Evolutionary conservation across 768 basidiomycete species (phyloP), one percentile per base, ranked within the genome.

Genomic region (Gyrodon lividus): DNA sequence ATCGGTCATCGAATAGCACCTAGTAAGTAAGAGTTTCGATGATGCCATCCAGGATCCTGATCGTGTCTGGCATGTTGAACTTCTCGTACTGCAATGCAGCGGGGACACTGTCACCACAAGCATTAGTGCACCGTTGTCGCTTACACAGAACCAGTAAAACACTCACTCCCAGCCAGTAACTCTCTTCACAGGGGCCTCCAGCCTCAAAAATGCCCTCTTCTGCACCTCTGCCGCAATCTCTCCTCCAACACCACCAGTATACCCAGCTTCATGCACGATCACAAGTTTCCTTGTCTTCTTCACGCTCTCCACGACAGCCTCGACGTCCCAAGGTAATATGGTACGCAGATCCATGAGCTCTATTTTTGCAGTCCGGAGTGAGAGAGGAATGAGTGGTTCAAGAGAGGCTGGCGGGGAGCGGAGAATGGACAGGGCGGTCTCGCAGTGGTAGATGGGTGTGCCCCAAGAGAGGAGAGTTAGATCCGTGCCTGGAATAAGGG

Each of bases 101-200:
- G 2, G 93, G 93, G n/a, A 85, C 82, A 58, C 91, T 94, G 44
- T 38, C 40, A 39, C 47, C 16, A 45, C 8, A 19, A 56, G 3
- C 10, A 5, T 50, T 16, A 55, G 41, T 47, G 55, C 13, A 20
- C 22, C 44, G 26, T 14, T 26, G 41, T 44, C 41, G 40, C 17
- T 20, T 23, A 4, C 13, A 43, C 47, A 48, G 41, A 16, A 14
- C 39, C 8, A 55, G 46, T 50, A 28, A 24, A 40, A 23, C 6
- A 86, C 93, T 79, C 61, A 95, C 93, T 97, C 94, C 95, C 95
- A 98, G 24, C 90, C 92, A 2, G 89, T 83, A 16, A 98, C 82
- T 35, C 93, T 74, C 62, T 79, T 87, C 20, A 98, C 87, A 0
- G 94, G 94, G 7, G 94, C 93, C 48, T 91, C 82, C 44, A 98